A percentile compares a stretch with the other conserved stretches of the same genome.
Evolutionary conservation across 495 filamentous ascomycete genomes (phyloP).

Genomic region (Thozetella sp.): DNA sequence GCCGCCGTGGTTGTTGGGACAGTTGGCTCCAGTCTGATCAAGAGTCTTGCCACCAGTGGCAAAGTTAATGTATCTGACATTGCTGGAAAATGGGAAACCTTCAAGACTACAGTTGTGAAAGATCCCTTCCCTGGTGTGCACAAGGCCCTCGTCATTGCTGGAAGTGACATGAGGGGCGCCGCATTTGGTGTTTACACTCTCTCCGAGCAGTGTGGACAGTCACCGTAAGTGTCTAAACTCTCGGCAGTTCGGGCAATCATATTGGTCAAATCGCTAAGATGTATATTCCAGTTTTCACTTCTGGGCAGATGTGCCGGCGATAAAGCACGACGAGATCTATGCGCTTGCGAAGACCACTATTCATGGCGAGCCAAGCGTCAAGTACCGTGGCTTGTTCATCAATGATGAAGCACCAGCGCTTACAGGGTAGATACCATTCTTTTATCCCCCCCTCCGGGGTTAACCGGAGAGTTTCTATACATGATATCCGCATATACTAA

Average conservation of each 20-base stretch:
- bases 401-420: conserved; percentile 68
- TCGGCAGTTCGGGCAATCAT: too few species aligned
- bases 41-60: conserved; percentile 38
- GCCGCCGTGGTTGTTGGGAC: conserved; percentile 63
- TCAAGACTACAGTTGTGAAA: conserved; percentile 50
- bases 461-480: too few species aligned
- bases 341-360: conserved; percentile 45
- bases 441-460: too few species aligned
- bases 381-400: conserved; percentile 69
- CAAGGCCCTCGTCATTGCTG: conserved; percentile 59
- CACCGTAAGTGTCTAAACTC: too few species aligned
- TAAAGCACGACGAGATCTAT: conserved; percentile 49
- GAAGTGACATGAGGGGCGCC: conserved; percentile 60
- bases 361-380: conserved; percentile 58
- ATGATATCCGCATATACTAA: too few species aligned
- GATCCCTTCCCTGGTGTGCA: conserved; percentile 47
- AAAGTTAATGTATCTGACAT: conserved; percentile 45
- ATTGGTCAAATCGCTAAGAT: too few species aligned
- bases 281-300: too few species aligned
- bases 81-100: conserved; percentile 62
- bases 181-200: conserved; percentile 66
- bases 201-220: conserved; percentile 58
- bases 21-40: conserved; percentile 51
- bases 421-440: too few species aligned
- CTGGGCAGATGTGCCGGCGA: conserved; percentile 61